Evolutionary conservation across 2,329 filamentous ascomycete genomes (phyloP).

Genomic region (Phyllosticta citrichinensis): DNA sequence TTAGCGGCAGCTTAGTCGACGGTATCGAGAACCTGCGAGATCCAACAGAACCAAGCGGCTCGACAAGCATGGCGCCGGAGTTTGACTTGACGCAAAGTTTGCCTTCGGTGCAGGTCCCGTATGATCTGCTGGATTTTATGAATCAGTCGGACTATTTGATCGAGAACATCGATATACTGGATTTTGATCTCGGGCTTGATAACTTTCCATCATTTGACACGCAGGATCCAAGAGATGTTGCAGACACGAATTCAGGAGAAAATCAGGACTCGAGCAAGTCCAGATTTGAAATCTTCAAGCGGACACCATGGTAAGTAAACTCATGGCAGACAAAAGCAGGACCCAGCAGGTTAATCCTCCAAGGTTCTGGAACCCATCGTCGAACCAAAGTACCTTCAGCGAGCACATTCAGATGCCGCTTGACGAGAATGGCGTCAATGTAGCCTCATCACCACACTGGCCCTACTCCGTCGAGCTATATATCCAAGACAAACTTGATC

Average conservation of each 20-base stretch:
- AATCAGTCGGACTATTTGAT: conserved; percentile 13
- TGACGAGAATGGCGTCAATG: conserved; percentile 19
- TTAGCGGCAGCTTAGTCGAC: neutral
- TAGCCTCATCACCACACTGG: conserved; percentile 21
- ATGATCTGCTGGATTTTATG: conserved; percentile 9
- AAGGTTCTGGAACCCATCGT: conserved; percentile 21
- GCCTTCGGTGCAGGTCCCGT: conserved; percentile 12
- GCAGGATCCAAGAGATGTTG: neutral
- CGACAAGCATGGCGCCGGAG: neutral
- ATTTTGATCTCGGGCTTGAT: conserved; percentile 10
- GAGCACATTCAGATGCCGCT: conserved; percentile 19
- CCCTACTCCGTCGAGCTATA: conserved; percentile 17
- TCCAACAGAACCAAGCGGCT: neutral
- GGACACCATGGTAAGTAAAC: neutral
- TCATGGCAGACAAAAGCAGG: conserved; percentile 2
- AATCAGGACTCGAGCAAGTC: neutral
- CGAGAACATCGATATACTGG: conserved; percentile 13
- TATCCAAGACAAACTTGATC: conserved; percentile 17
- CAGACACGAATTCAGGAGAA: neutral
- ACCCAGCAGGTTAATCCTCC: neutral
- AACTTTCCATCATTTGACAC: neutral
- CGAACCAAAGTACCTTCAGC: conserved; percentile 21
- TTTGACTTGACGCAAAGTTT: conserved; percentile 7
- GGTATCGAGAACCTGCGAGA: neutral
- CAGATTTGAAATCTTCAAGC: neutral